Evolutionary conservation across 441 rosid genomes (phyloP), one percentile per base, ranked within the genome.

Genomic region (Corymbia citriodora): DNA sequence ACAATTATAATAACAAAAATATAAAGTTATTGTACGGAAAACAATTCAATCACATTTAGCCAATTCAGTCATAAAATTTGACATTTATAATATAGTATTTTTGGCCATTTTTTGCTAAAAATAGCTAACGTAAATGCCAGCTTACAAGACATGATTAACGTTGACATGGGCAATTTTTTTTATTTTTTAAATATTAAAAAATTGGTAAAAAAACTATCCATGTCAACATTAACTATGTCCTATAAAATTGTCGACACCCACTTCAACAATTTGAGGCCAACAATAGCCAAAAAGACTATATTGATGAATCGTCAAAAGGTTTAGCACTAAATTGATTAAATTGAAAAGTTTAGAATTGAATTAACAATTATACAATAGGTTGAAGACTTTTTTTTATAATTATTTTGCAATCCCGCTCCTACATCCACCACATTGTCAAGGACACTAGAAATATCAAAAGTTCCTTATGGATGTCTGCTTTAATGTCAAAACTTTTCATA

Each of bases 191-290:
- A 29, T 13, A 2, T 11, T 2, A 52, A 59, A 59, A 61, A 27
- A 61, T 1, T 6, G 68, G 3, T 27, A 61, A 27, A 61, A 33
- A 16, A n/a, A 70, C 10, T 18, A 2, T 70, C 81, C 13, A 70
- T 0, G 4, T 33, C 23, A 21, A 7, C 3, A 4, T 3, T 21
- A 14, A 21, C 23, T 25, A 10, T 36, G 2, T 36, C 12, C 36
- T 15, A 19, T 72, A 72, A 10, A 4, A 36, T 72, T 29, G 33
- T 0, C 29, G 0, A 4, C 72, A 63, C 14, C 0, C 48, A 36
- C 27, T 2, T 36, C 15, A 72, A 72, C 0, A 15, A 10, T 72
- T 36, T 36, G 0, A 21, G 0, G 14, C 4, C 2, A 70, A 72
- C 36, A 72, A 11, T 72, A 3, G 23, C 25, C 3, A 19, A 0